These are phyloP conservation scores for Diversispora eburnea DNA, from an alignment of 192 early-diverging fungal species.

Conservation along the genomic window DNA sequence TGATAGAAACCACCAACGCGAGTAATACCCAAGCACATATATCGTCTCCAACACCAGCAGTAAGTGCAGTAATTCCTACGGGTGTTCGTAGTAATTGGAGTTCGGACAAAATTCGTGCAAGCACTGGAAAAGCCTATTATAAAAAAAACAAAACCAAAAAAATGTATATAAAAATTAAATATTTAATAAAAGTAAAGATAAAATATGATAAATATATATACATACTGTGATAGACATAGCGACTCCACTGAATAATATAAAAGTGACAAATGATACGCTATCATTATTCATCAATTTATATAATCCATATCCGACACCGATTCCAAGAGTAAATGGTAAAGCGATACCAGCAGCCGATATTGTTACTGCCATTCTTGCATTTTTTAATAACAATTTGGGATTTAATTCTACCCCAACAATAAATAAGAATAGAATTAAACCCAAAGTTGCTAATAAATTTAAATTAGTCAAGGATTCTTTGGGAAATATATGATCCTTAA, in stretches of 20 bases:
- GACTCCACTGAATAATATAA: constrained; percentile 84
- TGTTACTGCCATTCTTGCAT: constrained; percentile 48
- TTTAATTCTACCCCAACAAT: constrained; percentile 87
- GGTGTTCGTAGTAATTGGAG: constrained; percentile 74
- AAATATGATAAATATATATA: background rate
- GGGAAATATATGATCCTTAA: constrained; percentile 71
- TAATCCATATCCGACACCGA: constrained; percentile 69
- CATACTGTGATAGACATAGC: constrained; percentile 82
- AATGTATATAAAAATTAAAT: constrained; percentile 6
- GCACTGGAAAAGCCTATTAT: constrained; percentile 79
- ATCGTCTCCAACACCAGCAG: constrained; percentile 85
- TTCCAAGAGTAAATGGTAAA: constrained; percentile 75
- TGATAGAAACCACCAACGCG: constrained; percentile 80
- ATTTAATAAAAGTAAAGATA: background rate
- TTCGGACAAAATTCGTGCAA: constrained; percentile 91
- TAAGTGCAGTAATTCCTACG: constrained; percentile 81
- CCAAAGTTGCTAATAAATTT: constrained; percentile 80
- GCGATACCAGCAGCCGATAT: constrained; percentile 80
- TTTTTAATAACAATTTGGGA: constrained; percentile 50
- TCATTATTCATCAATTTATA: constrained; percentile 53
- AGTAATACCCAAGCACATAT: constrained; percentile 79
- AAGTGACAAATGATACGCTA: constrained; percentile 57
- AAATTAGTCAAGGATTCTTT: constrained; percentile 62
- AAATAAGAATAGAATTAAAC: constrained; percentile 86
- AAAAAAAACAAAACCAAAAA: constrained; percentile 9